phyloP scores from a whole-genome alignment of 2,329 filamentous ascomycete species.

The Verticillium dahliae region DNA sequence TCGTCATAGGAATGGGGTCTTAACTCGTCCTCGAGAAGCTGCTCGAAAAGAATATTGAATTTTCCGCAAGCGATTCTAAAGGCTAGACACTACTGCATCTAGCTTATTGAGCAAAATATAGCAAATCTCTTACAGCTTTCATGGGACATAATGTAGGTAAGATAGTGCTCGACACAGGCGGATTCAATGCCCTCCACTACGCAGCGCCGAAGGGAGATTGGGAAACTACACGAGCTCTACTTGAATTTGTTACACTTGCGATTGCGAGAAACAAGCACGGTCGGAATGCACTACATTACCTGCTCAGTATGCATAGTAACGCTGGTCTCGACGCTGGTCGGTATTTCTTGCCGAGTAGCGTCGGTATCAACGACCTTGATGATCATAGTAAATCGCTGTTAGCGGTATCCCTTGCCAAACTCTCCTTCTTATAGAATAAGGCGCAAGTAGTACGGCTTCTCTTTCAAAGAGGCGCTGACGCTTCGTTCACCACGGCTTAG shows the following conservation, averaged over 20 bases:
- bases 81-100: background rate
- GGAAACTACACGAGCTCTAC: background rate
- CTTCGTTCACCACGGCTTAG: background rate
- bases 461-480: background rate
- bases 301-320: background rate
- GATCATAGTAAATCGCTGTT: background rate
- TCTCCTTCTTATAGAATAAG: background rate
- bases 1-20: background rate
- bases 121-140: background rate
- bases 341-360: background rate
- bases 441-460: background rate
- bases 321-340: background rate
- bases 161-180: background rate
- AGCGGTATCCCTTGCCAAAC: background rate
- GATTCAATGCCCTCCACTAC: background rate
- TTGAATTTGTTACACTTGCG: constrained; percentile 10
- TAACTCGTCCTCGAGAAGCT: background rate
- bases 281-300: background rate
- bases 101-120: background rate
- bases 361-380: background rate
- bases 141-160: background rate
- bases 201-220: background rate
- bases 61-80: background rate
- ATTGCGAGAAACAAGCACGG: background rate
- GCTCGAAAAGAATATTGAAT: background rate